phyloP scores from a whole-genome alignment of 352 stramenopile species.

The Phytophthora tentaculata region DNA sequence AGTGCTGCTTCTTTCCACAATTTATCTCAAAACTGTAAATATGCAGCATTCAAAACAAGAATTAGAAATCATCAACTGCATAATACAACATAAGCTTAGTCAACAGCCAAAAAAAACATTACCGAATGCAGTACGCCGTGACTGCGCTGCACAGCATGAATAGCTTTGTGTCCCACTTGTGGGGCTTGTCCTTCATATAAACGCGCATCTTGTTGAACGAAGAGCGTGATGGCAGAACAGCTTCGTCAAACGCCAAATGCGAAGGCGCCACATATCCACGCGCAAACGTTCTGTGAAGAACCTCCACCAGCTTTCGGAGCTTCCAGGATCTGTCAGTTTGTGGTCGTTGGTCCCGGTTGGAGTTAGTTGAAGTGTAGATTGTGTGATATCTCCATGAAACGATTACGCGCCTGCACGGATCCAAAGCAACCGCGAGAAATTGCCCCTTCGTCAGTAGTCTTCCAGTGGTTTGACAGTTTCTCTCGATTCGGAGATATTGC shows the following conservation, averaged over 20 bases:
- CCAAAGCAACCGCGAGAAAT: constrained; percentile 24
- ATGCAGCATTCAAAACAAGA: too few species aligned
- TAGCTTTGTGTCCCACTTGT: too few species aligned
- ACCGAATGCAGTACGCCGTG: too few species aligned
- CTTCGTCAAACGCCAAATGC: constrained; percentile 27
- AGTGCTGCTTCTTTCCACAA: constrained; percentile 9
- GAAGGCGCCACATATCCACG: constrained; percentile 3
- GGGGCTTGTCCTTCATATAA: too few species aligned
- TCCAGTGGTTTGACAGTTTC: constrained; percentile 24
- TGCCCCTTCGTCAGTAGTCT: constrained; percentile 3
- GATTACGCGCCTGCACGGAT: constrained; percentile 5
- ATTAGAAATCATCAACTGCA: constrained; percentile 3
- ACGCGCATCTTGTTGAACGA: constrained; percentile 35
- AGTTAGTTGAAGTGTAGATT: constrained; percentile 33
- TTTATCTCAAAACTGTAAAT: constrained; percentile 18
- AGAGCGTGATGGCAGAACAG: constrained; percentile 11
- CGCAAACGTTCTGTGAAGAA: constrained; percentile 22
- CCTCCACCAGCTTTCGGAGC: constrained; percentile 20
- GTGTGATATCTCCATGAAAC: constrained; percentile 15
- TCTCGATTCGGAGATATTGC: constrained; percentile 19
- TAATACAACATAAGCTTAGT: constrained; percentile 12
- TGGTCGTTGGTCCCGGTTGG: constrained; percentile 9
- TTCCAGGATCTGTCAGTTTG: constrained; percentile 20
- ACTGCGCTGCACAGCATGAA: too few species aligned
- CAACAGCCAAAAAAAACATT: constrained; percentile 9